Evolutionary conservation across 805 yeast genomes (phyloP), one percentile per base, ranked within the genome.

Genomic region (Pichia nakasei): DNA sequence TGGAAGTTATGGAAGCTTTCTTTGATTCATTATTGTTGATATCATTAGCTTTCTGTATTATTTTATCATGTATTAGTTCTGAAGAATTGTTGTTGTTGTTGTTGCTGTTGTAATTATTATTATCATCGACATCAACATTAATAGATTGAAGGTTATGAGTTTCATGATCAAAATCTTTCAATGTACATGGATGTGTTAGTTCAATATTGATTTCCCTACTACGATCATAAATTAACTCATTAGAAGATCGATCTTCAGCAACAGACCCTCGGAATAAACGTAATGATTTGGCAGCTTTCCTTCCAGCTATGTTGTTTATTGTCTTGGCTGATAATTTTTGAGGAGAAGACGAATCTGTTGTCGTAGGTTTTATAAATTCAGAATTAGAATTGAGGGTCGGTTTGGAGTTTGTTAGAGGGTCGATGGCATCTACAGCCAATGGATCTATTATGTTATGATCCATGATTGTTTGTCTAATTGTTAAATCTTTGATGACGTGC

Each of bases 281-380:
- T 21, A 78, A 58, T 1, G 81, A 69, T 49, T 61, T 61, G 41
- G 66, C 70, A 1, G 75, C 76, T 5, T 61, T 72, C 39, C 71
- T 41, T 17, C 52, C 75, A 2, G 75, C 67, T 31, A 51, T 34
- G 21, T 51, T 49, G 15, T 45, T 39, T 11, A 37, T 22, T 9
- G 37, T 17, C 34, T 45, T 45, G 7, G 44, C 38, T 11, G 47
- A 15, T 12, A 39, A 17, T 35, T 38, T 45, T 18, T 42, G 45
- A 7, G 48, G 42, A 5, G 48, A 45, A 9, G 18, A 9, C 15
- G 32, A 29, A 15, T 29, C 32, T 9, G 6, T 9, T 15, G 32
- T 15, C n/a, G n/a, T n/a, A n/a, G n/a, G n/a, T n/a, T n/a, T n/a
- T n/a, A n/a, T n/a, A n/a, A n/a, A n/a, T n/a, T n/a, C n/a, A n/a